Evolutionary conservation across 257 asterid species (phyloP), one percentile per base, ranked within the genome.

Genomic region (Rehmannia glutinosa): DNA sequence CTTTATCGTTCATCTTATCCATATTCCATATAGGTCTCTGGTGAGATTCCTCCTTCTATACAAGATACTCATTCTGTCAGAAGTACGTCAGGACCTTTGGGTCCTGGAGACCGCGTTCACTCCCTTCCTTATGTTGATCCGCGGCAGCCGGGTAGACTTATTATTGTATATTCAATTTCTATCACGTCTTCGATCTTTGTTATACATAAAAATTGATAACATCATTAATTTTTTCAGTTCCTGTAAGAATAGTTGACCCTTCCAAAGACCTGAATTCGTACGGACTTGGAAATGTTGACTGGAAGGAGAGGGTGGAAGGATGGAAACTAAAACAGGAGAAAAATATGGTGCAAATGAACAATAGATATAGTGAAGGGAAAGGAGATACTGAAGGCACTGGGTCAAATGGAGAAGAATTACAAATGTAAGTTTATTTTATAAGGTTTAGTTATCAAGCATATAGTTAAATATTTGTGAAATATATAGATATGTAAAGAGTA

Each of bases 21-120:
- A 17, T 64, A 49, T 47, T 75, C 52, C n/a, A n/a, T 45, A 39
- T 67, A 89, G 98, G 79, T 82, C 24, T 92, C 98, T 61, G 94
- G 97, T 20, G 98, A 92, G 79, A 80, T 89, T 63, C 95, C 96
- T 19, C 82, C 84, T 66, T 87, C 86, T 28, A 75, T 83, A 13
- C 86, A 88, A 60, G 97, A 87, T 75, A 87, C 93, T 24, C 83
- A 85, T 68, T 92, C 98, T 13, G 80, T 92, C 23, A 83, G 98
- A 80, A 92, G 98, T 80, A 92, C 86, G 25, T 92, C 98, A 20
- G 98, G 97, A 59, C 98, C 97, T 62, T 81, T 92, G 80, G 97
- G 97, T 66, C 97, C 96, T 10, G 91, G 91, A 35, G 98, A 92
- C 53, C 90, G 82, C 62, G 86, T 74, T 62, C 87, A 81, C 60